Base-by-base conservation (phyloP, 805 yeast species). In the Candida ficus region DNA sequence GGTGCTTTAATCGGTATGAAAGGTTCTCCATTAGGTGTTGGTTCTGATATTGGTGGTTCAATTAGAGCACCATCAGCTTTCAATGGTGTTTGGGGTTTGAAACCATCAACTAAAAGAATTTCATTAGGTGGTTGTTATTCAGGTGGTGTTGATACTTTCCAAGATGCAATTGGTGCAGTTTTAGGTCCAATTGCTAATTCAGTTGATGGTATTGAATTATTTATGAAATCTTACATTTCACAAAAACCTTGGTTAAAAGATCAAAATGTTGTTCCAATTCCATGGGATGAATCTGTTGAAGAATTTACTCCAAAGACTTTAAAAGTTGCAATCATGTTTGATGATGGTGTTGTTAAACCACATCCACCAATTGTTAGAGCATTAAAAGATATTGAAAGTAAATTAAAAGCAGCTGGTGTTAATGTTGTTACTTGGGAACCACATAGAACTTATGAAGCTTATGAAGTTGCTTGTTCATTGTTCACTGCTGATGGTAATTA, bases 11-110 rank as follows among this genome's bases (percentile, higher is more conserved):
- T 78, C 38, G 76, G 74, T 3, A 68, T 75, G 56, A 73, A 70
- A 39, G 86, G 77, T 6, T 75, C 84, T 16, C 73, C 78, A 1
- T 47, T 81, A 32, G 90, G 83, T 17, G 65, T 77, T 32, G 87
- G 87, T 31, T 74, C 83, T 21, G 88, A 81, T 54, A 81, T 81
- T 46, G 88, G 88, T 44, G 88, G 88, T 1, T 75, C 82, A 12
- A 76, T 82, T 42, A 68, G 88, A 45, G 73, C 70, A 7, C 88
- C 88, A 4, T 80, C 84, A 27, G 85, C 85, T 0, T 79, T 73
- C 54, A 67, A 74, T 34, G 83, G 83, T 29, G 53, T 71, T 35
- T 76, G 66, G 52, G 87, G 86, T n/a, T 58, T 81, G 43, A 73
- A 83, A 50, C 84, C 85, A 23, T 65, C 82, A 6, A 64, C 78